Evolutionary conservation across 169 alveolate species (phyloP), one percentile per base, ranked within the genome.

Genomic region (Plasmodium cynomolgi): DNA sequence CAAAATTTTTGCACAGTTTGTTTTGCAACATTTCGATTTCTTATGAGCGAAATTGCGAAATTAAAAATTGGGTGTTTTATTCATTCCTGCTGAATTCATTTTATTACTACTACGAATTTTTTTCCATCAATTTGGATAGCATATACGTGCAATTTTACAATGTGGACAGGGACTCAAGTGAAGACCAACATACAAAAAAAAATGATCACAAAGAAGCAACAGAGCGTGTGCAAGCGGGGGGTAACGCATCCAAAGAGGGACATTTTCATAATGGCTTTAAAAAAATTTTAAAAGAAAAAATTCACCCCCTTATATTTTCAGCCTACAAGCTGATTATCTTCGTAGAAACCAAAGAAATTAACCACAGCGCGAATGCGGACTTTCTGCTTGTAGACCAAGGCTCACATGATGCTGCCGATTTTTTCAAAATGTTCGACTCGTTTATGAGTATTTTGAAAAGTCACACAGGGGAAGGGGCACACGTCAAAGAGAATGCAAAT

Each of bases 71-170:
- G 31, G 77, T 91, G 39, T 91, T 91, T 81, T 82, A 81, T 82
- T 91, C 95, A 20, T 91, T 91, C 83, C 72, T 91, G 72, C 44
- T 91, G 62, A 91, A 91, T 82, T 31, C 82, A 39, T 91, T 91
- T 91, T 91, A 91, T 82, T 91, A 81, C 54, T 91, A 81, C 23
- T 81, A 81, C 68, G 85, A 81, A 72, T 91, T 91, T 82, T 91
- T 58, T 71, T 47, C 34, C 34, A 72, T 20, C 62, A 84, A 91
- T 82, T 47, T 91, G 47, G 44, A 82, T 9, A 20, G 20, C 7
- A 77, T 81, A 71, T 91, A 82, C 31, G 39, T 47, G 5, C 72
- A 81, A 31, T 91, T 91, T 91, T 58, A 11, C 29, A 37, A 47
- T 29, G 75, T 91, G 20, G 92, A 81, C 34, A 58, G 77, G 13